Base-by-base conservation (phyloP, 441 rosid species). In the Flueggea neowawraea region DNA sequence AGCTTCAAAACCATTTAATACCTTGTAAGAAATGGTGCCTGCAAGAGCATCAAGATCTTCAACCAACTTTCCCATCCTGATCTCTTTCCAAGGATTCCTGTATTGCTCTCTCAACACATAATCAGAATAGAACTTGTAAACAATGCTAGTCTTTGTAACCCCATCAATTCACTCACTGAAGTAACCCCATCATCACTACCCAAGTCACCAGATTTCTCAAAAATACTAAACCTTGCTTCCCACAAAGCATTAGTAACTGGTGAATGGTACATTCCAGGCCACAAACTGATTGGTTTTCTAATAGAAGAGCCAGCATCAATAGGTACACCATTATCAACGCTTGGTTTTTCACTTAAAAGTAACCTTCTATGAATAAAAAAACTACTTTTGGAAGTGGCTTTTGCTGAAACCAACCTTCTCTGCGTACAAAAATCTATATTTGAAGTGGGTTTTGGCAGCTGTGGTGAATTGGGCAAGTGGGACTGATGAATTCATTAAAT, bases 11-110 rank as follows among this genome's bases (percentile, higher is more conserved):
- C 28, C 28, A 22, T 49, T 39, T 10, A 39, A 31, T 5, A 90
- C 97, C 97, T 87, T 87, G 64, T 88, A 86, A 16, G 97, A 89
- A 71, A 91, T 89, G 62, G 95, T 82, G 58, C 96, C 94, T 45
- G 96, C 96, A 51, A 91, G 81, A 75, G 96, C 95, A 75, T 91
- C 97, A 67, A 89, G 96, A 62, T 91, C 97, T 66, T 91, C 92
- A 12, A 88, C 89, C 87, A 91, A 72, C 55, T 83, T 91, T 55
- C 96, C 96, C 51, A 89, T 80, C 43, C 94, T 73, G 63, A 91
- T 87, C 80, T 85, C 94, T 75, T 89, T 85, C 90, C 96, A 85
- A 12, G 96, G 92, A 75, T 91, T 90, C 54, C 94, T 74, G 55
- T 91, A 91, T 75, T 88, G 94, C 74, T 91, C 96, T 33, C 97